Base-by-base conservation (phyloP, 2,329 filamentous ascomycete species). In the Clonostachys solani region DNA sequence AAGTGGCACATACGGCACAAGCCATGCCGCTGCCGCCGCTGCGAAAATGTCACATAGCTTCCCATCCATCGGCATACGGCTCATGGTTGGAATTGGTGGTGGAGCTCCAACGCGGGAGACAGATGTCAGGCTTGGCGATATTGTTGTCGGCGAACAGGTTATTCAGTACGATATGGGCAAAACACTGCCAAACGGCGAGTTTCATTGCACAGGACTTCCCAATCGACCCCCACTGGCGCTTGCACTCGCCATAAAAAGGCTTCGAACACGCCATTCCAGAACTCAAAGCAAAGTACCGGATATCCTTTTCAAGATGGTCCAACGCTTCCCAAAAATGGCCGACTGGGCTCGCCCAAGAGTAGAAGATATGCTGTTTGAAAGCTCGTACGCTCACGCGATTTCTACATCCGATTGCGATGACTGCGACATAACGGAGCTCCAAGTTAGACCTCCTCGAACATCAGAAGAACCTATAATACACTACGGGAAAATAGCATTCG, bases 401-500 rank as follows among this genome's bases (percentile, higher is more conserved):
- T 2, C n/a, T 17, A 29, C 10, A 5, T 17, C n/a, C 18, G 35
- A 5, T 33, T 48, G 46, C 36, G 46, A 17, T 17, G 17, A 2
- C 3, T 52, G 51, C 12, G 48, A 53, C n/a, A 9, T 17, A 17
- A 12, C 3, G 6, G 46, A 37, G 23, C 40, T 48, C 3, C 12
- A 23, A 12, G 7, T 13, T n/a, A 35, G 46, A 34, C 29, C 10
- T 19, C 17, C 4, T 6, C 46, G 46, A n/a, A 40, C 2, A 19
- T 13, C 41, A 33, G 7, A 23, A 3, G 17, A 38, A 15, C 47
- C 43, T 7, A 12, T 12, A 6, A 37, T 52, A 2, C 45, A 49
- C 33, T 49, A 49, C 23, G 50, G 52, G 1, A 47, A 45, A 6
- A 54, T 53, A n/a, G 52, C 47, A 3, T 54, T 48, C 5, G 46